Conservation (phyloP, 2,329 filamentous ascomycete genomes). For the Fonsecaea pedrosoi region DNA sequence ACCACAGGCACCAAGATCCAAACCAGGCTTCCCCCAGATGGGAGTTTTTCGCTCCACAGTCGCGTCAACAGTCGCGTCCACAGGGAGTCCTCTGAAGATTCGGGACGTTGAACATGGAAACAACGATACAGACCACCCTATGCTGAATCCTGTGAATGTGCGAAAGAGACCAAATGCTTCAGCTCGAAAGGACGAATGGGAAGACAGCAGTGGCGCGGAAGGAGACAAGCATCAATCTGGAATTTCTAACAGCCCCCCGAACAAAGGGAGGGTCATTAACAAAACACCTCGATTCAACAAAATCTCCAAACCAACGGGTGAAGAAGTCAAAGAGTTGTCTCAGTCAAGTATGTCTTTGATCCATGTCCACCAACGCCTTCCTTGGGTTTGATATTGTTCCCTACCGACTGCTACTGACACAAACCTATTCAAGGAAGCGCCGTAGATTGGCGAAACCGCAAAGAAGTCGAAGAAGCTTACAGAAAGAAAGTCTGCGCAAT, state of each 20-base stretch:
- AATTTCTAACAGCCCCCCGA: not conserved
- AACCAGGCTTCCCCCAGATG: not conserved
- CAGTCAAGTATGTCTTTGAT: not conserved
- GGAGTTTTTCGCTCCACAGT: not conserved
- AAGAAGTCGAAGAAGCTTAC: constrained; percentile 10
- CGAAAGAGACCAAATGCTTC: constrained; percentile 5
- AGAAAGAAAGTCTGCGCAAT: constrained; percentile 13
- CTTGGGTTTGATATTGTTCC: not conserved
- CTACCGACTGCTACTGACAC: not conserved
- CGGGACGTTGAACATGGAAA: not conserved
- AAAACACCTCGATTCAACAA: not conserved
- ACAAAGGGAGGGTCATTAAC: not conserved
- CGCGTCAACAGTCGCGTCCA: not conserved
- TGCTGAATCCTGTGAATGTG: not conserved
- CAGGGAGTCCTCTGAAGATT: not conserved
- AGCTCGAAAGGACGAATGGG: constrained; percentile 10
- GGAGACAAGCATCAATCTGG: not conserved
- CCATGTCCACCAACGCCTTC: not conserved
- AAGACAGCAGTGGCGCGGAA: not conserved
- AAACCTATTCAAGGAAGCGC: constrained; percentile 9
- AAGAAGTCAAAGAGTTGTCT: not conserved
- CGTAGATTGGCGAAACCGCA: constrained; percentile 22
- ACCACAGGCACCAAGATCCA: not conserved
- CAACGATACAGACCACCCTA: not conserved
- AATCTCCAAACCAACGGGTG: not conserved